phyloP scores from a whole-genome alignment of 2,329 filamentous ascomycete species.

The Sporothrix schenckii region DNA sequence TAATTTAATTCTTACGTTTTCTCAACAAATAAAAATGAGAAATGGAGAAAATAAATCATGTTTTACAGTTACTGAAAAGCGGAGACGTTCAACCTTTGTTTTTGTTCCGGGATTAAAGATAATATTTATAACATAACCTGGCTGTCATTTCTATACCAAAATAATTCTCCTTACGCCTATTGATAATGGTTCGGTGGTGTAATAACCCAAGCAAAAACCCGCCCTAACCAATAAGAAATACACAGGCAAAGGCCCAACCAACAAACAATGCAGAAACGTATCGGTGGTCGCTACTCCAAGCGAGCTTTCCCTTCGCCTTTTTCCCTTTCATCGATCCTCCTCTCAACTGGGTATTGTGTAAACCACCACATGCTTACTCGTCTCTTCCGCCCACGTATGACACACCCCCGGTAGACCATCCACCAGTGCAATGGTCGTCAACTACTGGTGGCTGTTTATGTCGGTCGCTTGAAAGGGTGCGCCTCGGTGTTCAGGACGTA shows the following conservation, averaged over 20 bases:
- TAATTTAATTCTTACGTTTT: too few relatives aligned
- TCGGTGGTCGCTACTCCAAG: neutral
- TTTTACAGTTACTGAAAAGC: too few relatives aligned
- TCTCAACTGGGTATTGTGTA: neutral
- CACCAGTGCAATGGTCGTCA: neutral
- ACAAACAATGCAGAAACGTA: conserved; percentile 9
- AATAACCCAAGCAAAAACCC: neutral
- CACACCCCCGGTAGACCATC: neutral
- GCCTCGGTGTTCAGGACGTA: conserved; percentile 69
- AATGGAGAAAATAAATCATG: too few relatives aligned
- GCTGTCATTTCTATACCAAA: neutral
- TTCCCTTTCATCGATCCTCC: neutral
- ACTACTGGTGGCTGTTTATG: conserved; percentile 32
- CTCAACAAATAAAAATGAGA: too few relatives aligned
- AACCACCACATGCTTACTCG: neutral
- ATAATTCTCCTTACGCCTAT: neutral
- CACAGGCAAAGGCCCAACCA: neutral
- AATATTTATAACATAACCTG: neutral
- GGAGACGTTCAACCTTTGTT: too few relatives aligned
- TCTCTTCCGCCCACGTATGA: too few relatives aligned
- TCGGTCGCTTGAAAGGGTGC: conserved; percentile 58
- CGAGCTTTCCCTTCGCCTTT: neutral
- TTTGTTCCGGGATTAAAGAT: neutral
- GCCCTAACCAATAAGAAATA: neutral
- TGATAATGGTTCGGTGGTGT: neutral